Conservation (phyloP, 148 eudicot species). For the Diospyros kaki region DNA sequence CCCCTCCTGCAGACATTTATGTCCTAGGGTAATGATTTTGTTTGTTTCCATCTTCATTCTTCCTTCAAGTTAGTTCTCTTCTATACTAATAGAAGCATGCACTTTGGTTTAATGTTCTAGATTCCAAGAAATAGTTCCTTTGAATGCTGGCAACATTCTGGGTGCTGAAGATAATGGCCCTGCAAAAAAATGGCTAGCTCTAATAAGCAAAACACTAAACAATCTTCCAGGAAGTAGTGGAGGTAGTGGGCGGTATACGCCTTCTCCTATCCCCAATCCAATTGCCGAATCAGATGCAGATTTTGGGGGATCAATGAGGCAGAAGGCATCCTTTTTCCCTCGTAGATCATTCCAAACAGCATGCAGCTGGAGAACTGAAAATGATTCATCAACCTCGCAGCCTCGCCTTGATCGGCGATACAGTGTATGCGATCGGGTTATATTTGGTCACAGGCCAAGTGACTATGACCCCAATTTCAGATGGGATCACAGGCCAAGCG, state of each 20-base stretch:
- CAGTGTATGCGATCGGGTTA: constrained; percentile 84
- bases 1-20: constrained; percentile 95
- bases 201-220: constrained; percentile 71
- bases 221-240: constrained; percentile 79
- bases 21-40: constrained; percentile 74
- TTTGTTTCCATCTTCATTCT: background rate
- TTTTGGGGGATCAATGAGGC: constrained; percentile 73
- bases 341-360: constrained; percentile 87
- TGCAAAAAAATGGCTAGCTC: constrained; percentile 75
- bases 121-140: constrained; percentile 91
- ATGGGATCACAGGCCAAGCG: constrained; percentile 37
- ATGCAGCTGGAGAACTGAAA: constrained; percentile 50
- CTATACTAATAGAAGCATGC: background rate
- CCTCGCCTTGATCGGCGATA: constrained; percentile 82
- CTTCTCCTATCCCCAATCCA: constrained; percentile 90
- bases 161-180: constrained; percentile 95
- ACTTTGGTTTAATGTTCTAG: constrained; percentile 30
- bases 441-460: constrained; percentile 79
- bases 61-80: background rate
- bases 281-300: constrained; percentile 77
- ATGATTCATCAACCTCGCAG: constrained; percentile 56
- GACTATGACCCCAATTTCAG: constrained; percentile 35
- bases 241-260: constrained; percentile 64
- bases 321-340: constrained; percentile 55
- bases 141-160: constrained; percentile 88